Base-by-base conservation (phyloP, 2,329 filamentous ascomycete genomes). In the Epichloe scottii region DNA sequence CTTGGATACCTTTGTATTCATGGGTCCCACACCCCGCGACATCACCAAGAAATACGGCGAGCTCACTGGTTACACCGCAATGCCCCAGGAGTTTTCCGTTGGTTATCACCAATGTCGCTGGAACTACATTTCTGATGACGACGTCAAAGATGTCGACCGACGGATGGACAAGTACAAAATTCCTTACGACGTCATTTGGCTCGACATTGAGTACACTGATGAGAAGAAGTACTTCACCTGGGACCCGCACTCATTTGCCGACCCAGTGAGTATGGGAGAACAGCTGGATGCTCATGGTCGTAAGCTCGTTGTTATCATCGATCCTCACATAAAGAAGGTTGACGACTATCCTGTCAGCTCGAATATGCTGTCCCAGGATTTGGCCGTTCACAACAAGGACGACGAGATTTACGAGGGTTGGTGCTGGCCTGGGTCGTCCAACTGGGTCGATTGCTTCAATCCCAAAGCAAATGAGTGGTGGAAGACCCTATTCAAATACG, bases 201-300 rank as follows among this genome's bases (percentile, higher is more conserved):
- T 98, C 17, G 93, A 98, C 61, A 88, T 98, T 58, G 93, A 98
- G 70, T 98, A 97, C 68, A 94, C 90, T 0, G 87, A 98, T 54
- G 89, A 86, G 66, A 91, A 93, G 70, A 94, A 95, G 71, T 98
- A 98, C 73, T 98, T 98, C 66, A 96, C 90, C 0, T 98, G 89
- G 87, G 91, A 98, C 62, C 79, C 83, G 19, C 77, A 95, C 62
- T 93, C 84, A 47, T 98, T 98, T 68, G 77, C 81, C 14, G 82
- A 97, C 59, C 90, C 93, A 0, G 79, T 86, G 47, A 79, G 80
- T 46, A 98, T 97, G 89, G 82, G 88, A 58, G 75, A 95, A 66
- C 87, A 94, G 61, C 78, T 97, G 10, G 89, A 90, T 57, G 79
- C 82, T 55, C 86, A 88, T 48, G 87, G 90, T 42, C 82, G 93